phyloP scores from a whole-genome alignment of 768 basidiomycete species.

The Termitomyces heimii region DNA sequence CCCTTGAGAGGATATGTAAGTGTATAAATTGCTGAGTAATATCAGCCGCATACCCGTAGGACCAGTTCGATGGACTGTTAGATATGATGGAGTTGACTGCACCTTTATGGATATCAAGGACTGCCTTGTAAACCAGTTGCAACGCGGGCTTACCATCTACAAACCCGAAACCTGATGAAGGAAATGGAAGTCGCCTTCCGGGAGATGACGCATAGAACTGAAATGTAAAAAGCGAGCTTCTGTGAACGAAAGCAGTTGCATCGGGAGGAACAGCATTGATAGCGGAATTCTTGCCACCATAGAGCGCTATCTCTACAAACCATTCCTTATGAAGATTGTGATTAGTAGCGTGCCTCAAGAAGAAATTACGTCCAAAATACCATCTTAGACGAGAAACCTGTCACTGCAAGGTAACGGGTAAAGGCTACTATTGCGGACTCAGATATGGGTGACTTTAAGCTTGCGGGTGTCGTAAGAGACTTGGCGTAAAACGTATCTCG shows the following conservation, averaged over 20 bases:
- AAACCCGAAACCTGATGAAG: constrained; percentile 36
- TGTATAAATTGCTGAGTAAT: too few species aligned
- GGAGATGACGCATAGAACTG: constrained; percentile 44
- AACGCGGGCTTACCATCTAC: constrained; percentile 24
- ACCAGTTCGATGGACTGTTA: constrained; percentile 23
- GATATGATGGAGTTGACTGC: constrained; percentile 20
- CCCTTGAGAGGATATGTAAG: constrained; percentile 11
- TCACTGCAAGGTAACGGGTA: constrained; percentile 26
- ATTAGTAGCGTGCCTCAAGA: neutral
- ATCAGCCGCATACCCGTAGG: constrained; percentile 17
- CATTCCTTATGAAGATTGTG: constrained; percentile 18
- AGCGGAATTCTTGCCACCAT: constrained; percentile 39
- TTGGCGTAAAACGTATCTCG: constrained; percentile 30
- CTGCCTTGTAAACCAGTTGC: neutral
- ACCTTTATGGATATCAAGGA: constrained; percentile 7
- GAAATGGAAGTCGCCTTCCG: constrained; percentile 33
- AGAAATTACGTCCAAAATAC: constrained; percentile 4
- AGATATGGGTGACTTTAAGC: constrained; percentile 24
- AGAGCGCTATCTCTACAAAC: constrained; percentile 36
- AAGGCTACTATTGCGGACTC: constrained; percentile 24
- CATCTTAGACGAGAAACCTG: constrained; percentile 25
- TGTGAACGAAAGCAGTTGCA: constrained; percentile 40
- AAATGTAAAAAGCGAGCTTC: constrained; percentile 38
- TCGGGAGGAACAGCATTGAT: constrained; percentile 33
- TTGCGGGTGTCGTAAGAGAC: constrained; percentile 26